phyloP scores from a whole-genome alignment of 345 rosid genomes.

The Eucalyptus camaldulensis region DNA sequence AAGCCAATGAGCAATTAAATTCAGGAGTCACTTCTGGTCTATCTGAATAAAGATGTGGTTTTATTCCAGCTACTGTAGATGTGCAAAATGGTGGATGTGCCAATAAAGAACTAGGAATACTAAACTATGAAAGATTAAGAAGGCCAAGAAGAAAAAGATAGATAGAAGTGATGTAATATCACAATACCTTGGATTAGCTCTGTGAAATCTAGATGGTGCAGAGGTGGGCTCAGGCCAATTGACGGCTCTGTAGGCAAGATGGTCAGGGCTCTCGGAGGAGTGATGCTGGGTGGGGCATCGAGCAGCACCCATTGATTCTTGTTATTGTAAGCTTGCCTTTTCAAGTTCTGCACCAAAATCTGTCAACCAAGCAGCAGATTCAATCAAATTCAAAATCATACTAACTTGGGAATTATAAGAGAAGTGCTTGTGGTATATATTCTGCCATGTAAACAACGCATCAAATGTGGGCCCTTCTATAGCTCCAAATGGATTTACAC shows the following conservation, averaged over 20 bases:
- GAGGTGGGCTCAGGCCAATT: neutral
- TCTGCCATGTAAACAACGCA: neutral
- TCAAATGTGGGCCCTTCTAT: neutral
- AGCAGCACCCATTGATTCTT: neutral
- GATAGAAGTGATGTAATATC: neutral
- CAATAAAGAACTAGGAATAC: neutral
- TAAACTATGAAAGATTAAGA: neutral
- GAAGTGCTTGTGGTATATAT: neutral
- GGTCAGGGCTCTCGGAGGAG: slow-evolving; percentile 18
- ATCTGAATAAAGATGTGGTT: neutral
- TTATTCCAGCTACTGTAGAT: neutral
- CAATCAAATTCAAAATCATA: neutral
- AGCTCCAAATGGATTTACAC: neutral
- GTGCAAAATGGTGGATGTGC: neutral
- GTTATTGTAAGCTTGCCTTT: slow-evolving; percentile 40
- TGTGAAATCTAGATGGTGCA: slow-evolving; percentile 13
- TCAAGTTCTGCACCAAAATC: slow-evolving; percentile 23
- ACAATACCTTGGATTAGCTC: slow-evolving; percentile 19
- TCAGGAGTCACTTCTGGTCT: neutral
- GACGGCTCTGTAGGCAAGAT: slow-evolving; percentile 6
- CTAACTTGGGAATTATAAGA: neutral
- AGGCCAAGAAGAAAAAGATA: neutral
- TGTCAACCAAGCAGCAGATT: slow-evolving; percentile 1
- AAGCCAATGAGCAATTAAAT: neutral
- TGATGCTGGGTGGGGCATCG: neutral